Evolutionary conservation across 768 basidiomycete genomes (phyloP).

Genomic region (Pholiota microspora): DNA sequence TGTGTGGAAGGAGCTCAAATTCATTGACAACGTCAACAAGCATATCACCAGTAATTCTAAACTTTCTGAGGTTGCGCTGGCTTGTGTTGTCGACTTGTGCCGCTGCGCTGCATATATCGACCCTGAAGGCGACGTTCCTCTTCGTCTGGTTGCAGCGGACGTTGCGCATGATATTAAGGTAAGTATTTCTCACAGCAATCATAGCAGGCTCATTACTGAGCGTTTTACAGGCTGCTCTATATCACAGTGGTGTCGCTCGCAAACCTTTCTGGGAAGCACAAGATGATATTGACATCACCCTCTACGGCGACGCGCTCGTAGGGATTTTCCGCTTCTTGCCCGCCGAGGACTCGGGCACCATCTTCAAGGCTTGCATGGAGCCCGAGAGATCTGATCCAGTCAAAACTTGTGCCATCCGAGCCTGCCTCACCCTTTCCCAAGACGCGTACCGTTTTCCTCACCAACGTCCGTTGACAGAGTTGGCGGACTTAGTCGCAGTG

Average conservation of each 20-base stretch:
- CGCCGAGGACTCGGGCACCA: constrained; percentile 51
- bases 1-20: constrained; percentile 47
- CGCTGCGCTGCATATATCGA: constrained; percentile 59
- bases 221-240: constrained; percentile 27
- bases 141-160: constrained; percentile 67
- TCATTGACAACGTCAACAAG: constrained; percentile 61
- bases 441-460: constrained; percentile 58
- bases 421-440: constrained; percentile 62
- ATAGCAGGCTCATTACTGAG: background rate
- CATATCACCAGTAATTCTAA: constrained; percentile 55
- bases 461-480: constrained; percentile 51
- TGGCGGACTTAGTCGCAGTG: constrained; percentile 41
- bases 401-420: constrained; percentile 75
- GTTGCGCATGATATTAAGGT: constrained; percentile 83
- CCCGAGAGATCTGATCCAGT: constrained; percentile 80
- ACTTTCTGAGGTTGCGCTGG: constrained; percentile 62
- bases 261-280: constrained; percentile 70
- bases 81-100: constrained; percentile 77
- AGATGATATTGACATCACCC: constrained; percentile 74
- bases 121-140: constrained; percentile 54
- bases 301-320: constrained; percentile 74
- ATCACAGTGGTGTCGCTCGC: constrained; percentile 33
- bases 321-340: constrained; percentile 71
- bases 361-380: constrained; percentile 67
- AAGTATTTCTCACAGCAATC: constrained; percentile 4